Base-by-base conservation (phyloP, 2,329 filamentous ascomycete species). In the Rutstroemia sp. region DNA sequence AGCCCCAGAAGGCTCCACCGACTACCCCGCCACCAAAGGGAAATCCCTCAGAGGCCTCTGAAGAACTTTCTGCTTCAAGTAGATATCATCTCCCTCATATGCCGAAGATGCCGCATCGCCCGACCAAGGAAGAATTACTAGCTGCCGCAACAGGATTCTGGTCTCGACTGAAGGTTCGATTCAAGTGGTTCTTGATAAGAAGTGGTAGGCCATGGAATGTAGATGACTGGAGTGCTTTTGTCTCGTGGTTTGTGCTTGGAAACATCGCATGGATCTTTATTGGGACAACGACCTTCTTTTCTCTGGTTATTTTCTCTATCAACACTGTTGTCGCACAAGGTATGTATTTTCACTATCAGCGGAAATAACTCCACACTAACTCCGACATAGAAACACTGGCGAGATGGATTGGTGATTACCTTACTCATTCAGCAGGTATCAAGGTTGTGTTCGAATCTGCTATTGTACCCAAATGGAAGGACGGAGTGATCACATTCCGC, bases 161-260 rank as follows among this genome's bases (percentile, higher is more conserved):
- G 85, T 87, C 95, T 61, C 83, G 94, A 49, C 73, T 96, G 46
- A 90, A 87, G 68, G 88, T 97, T 23, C 87, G 91, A 42, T 95
- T 97, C 75, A 99, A 99, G 73, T 99, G 94, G 94, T 86, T 94
- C 66, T 95, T 94, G 2, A 99, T 99, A 66, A 80, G 92, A 68
- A 96, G 92, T 70, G 89, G 88, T 71, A 81, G 94, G 39, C 94
- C 94, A 0, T 99, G 94, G 82, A 99, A 95, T 71, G 82, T 87
- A 21, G 94, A 99, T 71, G 94, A 99, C 74, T 96, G 96, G 77
- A 89, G 91, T 47, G 94, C 94, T 4, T 92, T 99, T 61, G 83
- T 90, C 53, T 97, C 94, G 2, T 97, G 92, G 92, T 87, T 99
- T 61, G 80, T 97, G 60, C 79, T 96, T 54, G 94, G 92, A 0